These are phyloP conservation scores for Rhodotorula glutinis DNA, from an alignment of 1,284 basidiomycete species.

Conservation along the genomic window DNA sequence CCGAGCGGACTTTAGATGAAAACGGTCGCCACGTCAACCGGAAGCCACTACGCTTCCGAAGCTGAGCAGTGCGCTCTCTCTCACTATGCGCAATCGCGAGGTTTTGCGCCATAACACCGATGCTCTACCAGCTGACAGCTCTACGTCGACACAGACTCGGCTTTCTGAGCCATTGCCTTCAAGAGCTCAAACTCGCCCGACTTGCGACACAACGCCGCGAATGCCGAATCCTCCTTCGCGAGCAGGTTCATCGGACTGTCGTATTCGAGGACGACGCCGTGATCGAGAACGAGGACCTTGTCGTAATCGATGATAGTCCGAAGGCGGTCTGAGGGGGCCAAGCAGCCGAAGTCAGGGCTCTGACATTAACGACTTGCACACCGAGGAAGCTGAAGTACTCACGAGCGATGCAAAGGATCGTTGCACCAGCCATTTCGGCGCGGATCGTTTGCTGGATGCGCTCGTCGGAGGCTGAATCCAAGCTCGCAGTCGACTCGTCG, in stretches of 20 bases:
- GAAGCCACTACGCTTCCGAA: no score
- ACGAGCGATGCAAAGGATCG: constrained; percentile 48
- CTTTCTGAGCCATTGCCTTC: constrained; percentile 29
- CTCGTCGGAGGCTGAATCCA: constrained; percentile 50
- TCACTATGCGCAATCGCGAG: no score
- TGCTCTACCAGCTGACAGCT: no score
- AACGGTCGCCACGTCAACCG: no score
- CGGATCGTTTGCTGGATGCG: constrained; percentile 52
- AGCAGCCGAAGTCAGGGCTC: no score
- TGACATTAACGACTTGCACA: no score
- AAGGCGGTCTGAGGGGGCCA: constrained; percentile 49
- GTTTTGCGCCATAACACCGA: no score
- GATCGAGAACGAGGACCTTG: constrained; percentile 55
- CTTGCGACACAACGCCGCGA: constrained; percentile 49
- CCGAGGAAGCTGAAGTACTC: no score
- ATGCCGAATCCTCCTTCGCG: constrained; percentile 54
- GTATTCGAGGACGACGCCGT: constrained; percentile 56
- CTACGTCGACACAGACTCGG: no score
- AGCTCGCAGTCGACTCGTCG: constrained; percentile 55
- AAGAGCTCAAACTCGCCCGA: constrained; percentile 32
- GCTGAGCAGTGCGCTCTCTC: no score
- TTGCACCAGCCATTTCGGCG: constrained; percentile 48
- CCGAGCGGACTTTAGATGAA: no score
- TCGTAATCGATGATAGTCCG: constrained; percentile 55
- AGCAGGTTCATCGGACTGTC: constrained; percentile 63